Evolutionary conservation across 2,329 filamentous ascomycete genomes (phyloP), one percentile per base, ranked within the genome.

Genomic region (Scortechinia acanthostroma): DNA sequence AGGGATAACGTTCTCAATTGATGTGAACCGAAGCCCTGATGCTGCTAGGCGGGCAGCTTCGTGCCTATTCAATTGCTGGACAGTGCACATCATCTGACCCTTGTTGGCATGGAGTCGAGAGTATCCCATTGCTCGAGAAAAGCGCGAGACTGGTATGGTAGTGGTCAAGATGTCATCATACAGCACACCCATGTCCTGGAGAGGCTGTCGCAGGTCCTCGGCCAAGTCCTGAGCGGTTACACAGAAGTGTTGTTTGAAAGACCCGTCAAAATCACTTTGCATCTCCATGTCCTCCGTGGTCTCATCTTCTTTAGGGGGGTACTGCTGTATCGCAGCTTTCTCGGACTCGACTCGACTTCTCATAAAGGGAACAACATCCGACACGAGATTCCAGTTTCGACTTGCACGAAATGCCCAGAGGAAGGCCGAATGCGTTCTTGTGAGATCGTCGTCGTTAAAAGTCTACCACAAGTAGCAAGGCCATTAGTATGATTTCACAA

Each of bases 221-320:
- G 78, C 75, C 17, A 82, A 68, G 21, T 76, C 70, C n/a, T 75
- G 65, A 0, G 77, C 77, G 6, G 77, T 71, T 4, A 77, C 70
- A 52, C 76, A 81, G 55, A 81, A 82, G 17, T 77, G 64, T 50
- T 80, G 74, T 37, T 77, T 73, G 58, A 83, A 83, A 2, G 76
- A 61, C 3, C 72, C 63, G 15, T 74, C 73, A 52, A 79, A 80
- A 46, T 76, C 69, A 14, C 62, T 56, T 42, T 72, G 68, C 16
- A 68, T 56, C n/a, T 30, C 25, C n/a, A n/a, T 30, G n/a, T n/a
- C n/a, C n/a, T n/a, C n/a, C n/a, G n/a, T n/a, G n/a, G n/a, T n/a
- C n/a, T n/a, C n/a, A n/a, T n/a, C n/a, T 30, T 30, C 25, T 30
- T 30, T 30, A n/a, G 10, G 10, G 25, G 55, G 56, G 43, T 58